Evolutionary conservation across 345 rosid genomes (phyloP).

Genomic region (Nasturtium officinale): DNA sequence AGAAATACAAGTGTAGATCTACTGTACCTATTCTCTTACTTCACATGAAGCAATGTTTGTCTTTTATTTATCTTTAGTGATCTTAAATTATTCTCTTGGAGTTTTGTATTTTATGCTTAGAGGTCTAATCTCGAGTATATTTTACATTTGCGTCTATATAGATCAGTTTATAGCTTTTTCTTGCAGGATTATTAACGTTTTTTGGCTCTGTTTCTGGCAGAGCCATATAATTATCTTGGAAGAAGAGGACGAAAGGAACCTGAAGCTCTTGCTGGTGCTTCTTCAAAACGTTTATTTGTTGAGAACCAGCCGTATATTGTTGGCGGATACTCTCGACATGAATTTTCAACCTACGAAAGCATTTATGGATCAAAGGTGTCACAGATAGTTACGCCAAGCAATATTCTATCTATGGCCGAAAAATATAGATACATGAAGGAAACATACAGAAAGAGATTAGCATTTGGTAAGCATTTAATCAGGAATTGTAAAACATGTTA

Average conservation of each 20-base stretch:
- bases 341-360: conserved; percentile 51
- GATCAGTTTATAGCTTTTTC: conserved; percentile 3
- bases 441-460: conserved; percentile 87
- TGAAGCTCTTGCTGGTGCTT: conserved; percentile 89
- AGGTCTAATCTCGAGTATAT: neutral
- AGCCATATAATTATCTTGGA: conserved; percentile 86
- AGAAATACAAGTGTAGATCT: neutral
- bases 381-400: conserved; percentile 59
- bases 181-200: conserved; percentile 7
- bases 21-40: conserved; percentile 8
- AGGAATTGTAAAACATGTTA: conserved; percentile 1
- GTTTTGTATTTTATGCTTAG: conserved; percentile 1
- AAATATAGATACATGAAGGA: conserved; percentile 83
- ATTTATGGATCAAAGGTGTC: conserved; percentile 60
- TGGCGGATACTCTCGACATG: conserved; percentile 77
- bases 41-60: neutral
- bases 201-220: conserved; percentile 45
- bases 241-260: conserved; percentile 98
- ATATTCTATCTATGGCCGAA: conserved; percentile 78
- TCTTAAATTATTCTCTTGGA: conserved; percentile 14
- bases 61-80: neutral
- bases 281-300: conserved; percentile 86
- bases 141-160: conserved; percentile 10
- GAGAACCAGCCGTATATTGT: conserved; percentile 92
- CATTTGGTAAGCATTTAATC: conserved; percentile 71